Evolutionary conservation across 345 rosid species (phyloP).

Genomic region (Populus alba): DNA sequence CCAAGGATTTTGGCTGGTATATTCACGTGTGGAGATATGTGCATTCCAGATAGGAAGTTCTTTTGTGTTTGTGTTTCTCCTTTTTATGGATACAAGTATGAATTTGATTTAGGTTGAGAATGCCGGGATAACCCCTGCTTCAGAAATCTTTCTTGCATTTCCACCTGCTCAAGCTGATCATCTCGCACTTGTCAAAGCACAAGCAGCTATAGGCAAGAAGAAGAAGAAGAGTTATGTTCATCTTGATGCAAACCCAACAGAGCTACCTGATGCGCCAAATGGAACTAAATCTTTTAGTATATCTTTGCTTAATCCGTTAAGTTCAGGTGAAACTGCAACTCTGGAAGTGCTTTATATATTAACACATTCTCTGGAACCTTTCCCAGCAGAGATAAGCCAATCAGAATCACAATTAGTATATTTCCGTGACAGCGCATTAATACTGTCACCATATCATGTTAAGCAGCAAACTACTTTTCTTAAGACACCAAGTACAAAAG

Average conservation of each 20-base stretch:
- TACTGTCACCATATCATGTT: conserved; percentile 73
- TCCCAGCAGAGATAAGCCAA: conserved; percentile 87
- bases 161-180: conserved; percentile 67
- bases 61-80: neutral
- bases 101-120: conserved; percentile 64
- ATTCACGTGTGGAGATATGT: neutral
- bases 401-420: conserved; percentile 91
- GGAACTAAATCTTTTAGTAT: conserved; percentile 58
- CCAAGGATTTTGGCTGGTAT: neutral
- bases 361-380: conserved; percentile 87
- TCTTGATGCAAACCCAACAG: conserved; percentile 60
- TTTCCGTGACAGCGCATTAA: conserved; percentile 69
- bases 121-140: conserved; percentile 55
- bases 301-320: conserved; percentile 56
- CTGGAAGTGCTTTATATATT: conserved; percentile 75
- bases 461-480: conserved; percentile 76
- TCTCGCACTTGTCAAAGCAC: conserved; percentile 72
- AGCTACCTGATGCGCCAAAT: conserved; percentile 68
- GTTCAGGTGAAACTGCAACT: conserved; percentile 56
- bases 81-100: conserved; percentile 2
- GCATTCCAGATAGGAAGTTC: neutral
- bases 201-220: conserved; percentile 70
- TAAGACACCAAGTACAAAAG: conserved; percentile 75
- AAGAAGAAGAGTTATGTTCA: conserved; percentile 64
- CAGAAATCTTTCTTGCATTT: conserved; percentile 80